Percentiles rank a stretch among this genome's conserved stretches.
These are phyloP conservation scores for Ramichloridium luteum DNA, from an alignment of 2,329 filamentous ascomycete genomes.

Conservation along the genomic window DNA sequence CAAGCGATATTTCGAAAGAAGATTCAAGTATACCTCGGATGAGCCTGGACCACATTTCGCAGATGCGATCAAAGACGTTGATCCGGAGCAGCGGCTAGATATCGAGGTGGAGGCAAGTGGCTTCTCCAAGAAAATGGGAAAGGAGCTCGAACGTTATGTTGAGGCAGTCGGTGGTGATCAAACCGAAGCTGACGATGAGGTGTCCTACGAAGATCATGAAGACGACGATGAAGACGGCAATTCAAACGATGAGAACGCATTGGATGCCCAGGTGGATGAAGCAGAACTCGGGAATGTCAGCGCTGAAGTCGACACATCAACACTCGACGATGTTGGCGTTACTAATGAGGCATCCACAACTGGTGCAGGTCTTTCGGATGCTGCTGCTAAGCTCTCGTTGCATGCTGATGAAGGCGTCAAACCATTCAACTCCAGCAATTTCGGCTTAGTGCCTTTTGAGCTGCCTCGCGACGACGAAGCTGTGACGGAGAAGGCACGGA, in stretches of 20 bases:
- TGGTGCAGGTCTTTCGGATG: conserved; percentile 8
- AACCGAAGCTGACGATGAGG: conserved; percentile 18
- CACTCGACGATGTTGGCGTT: background rate
- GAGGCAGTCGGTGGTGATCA: conserved; percentile 50
- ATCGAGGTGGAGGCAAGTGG: conserved; percentile 83
- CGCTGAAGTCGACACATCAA: background rate
- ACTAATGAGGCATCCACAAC: background rate
- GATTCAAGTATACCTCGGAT: conserved; percentile 77
- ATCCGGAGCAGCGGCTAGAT: conserved; percentile 62
- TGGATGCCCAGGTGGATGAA: conserved; percentile 13
- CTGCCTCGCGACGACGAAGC: conserved; percentile 18
- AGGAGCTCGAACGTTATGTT: conserved; percentile 85
- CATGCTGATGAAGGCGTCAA: conserved; percentile 12
- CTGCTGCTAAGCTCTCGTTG: conserved; percentile 13
- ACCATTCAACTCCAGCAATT: conserved; percentile 9
- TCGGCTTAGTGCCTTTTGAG: conserved; percentile 20
- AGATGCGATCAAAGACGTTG: conserved; percentile 64
- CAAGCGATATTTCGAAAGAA: conserved; percentile 81
- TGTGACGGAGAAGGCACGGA: conserved; percentile 20
- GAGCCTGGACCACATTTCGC: conserved; percentile 74
- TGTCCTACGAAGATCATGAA: conserved; percentile 27
- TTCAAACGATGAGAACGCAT: conserved; percentile 7
- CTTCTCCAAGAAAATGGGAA: conserved; percentile 93
- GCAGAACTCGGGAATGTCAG: conserved; percentile 8
- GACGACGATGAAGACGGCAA: conserved; percentile 28